Percentiles rank a stretch among this genome's conserved stretches.
phyloP scores from a whole-genome alignment of 495 filamentous ascomycete genomes.

The Aspergillus steynii region DNA sequence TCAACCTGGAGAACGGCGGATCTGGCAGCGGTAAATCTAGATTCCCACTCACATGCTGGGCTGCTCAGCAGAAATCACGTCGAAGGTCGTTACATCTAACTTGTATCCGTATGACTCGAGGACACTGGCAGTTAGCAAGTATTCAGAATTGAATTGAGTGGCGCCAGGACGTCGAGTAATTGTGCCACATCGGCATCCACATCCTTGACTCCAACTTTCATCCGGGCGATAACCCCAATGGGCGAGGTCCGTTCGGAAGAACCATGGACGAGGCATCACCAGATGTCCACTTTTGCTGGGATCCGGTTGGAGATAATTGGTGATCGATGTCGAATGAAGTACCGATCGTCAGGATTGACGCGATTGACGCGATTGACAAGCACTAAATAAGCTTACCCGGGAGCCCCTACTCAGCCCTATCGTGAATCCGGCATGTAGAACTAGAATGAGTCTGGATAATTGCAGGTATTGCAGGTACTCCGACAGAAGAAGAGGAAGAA shows the following conservation, averaged over 20 bases:
- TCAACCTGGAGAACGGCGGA: not conserved
- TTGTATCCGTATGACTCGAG: too few relatives aligned
- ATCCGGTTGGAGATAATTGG: too few relatives aligned
- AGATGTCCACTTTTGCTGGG: too few relatives aligned
- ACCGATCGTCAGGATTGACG: not conserved
- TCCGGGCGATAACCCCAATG: not conserved
- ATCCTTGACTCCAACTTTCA: not conserved
- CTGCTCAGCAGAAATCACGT: too few relatives aligned
- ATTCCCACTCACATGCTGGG: not conserved
- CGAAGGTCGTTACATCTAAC: too few relatives aligned
- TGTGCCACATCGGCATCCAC: too few relatives aligned
- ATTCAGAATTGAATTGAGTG: too few relatives aligned
- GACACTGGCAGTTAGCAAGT: too few relatives aligned
- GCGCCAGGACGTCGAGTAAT: not conserved
- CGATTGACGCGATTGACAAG: not conserved
- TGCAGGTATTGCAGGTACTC: not conserved
- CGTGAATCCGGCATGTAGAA: not conserved
- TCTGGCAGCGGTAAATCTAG: not conserved
- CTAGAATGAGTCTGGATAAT: not conserved
- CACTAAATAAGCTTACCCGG: not conserved
- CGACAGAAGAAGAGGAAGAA: too few relatives aligned
- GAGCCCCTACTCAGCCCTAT: not conserved
- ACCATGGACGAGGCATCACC: not conserved
- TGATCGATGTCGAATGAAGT: not conserved
- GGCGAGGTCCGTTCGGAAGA: not conserved